Evolutionary conservation across 192 early-diverging fungal species (phyloP).

Genomic region (Glomus cerebriforme): DNA sequence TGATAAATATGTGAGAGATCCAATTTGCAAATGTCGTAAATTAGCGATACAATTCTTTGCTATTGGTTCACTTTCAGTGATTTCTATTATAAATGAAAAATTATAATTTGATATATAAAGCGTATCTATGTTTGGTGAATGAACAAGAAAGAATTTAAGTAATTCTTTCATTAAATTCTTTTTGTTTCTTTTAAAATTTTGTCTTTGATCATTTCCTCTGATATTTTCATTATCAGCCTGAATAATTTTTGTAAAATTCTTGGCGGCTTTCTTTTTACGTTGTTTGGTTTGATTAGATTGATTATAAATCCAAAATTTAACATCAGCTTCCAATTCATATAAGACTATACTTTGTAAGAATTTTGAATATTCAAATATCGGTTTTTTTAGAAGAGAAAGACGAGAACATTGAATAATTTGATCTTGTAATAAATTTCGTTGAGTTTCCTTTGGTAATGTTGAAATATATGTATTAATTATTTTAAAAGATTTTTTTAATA

Average conservation of each 20-base stretch:
- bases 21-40: neutral
- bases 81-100: neutral
- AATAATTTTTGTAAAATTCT: neutral
- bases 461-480: neutral
- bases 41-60: neutral
- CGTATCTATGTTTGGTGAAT: neutral
- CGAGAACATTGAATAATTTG: neutral
- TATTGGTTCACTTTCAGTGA: neutral
- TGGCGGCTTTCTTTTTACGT: neutral
- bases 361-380: neutral
- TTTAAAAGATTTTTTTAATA: neutral
- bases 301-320: neutral
- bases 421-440: neutral
- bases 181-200: neutral
- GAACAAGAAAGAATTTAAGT: neutral
- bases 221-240: neutral
- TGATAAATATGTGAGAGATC: neutral
- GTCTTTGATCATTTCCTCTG: neutral
- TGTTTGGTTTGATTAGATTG: neutral
- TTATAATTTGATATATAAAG: neutral
- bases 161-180: neutral
- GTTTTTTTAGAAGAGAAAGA: neutral
- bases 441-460: neutral
- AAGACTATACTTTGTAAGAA: neutral
- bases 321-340: neutral